phyloP scores from a whole-genome alignment of 257 asterid genomes.

The Cordia subcordata region DNA sequence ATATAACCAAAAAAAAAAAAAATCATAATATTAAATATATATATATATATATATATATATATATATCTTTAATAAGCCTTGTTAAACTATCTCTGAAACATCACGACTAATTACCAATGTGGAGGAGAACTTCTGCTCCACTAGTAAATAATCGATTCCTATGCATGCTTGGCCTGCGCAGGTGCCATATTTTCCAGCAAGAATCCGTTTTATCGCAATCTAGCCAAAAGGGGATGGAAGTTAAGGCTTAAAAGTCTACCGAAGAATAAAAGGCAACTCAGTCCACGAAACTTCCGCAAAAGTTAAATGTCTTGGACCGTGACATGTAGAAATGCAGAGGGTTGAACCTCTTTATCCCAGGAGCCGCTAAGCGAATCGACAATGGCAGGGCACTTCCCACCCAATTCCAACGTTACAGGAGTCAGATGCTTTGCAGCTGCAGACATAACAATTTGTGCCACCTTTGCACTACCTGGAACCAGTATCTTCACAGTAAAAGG shows the following conservation, averaged over 20 bases:
- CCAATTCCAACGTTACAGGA: constrained; percentile 65
- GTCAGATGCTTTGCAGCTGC: constrained; percentile 78
- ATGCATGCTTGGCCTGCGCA: constrained; percentile 91
- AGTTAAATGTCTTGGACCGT: too few relatives aligned
- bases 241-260: background rate
- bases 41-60: too few relatives aligned
- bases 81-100: too few relatives aligned
- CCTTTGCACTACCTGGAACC: constrained; percentile 43
- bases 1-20: background rate
- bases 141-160: constrained; percentile 64
- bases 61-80: too few relatives aligned
- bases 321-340: too few relatives aligned
- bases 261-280: background rate
- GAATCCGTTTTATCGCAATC: constrained; percentile 64
- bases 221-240: constrained; percentile 13
- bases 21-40: too few relatives aligned
- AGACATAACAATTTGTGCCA: constrained; percentile 53
- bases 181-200: constrained; percentile 63
- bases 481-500: background rate
- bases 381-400: constrained; percentile 84
- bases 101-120: too few relatives aligned
- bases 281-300: background rate
- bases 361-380: constrained; percentile 61
- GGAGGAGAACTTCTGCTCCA: constrained; percentile 42
- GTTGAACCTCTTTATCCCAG: constrained; percentile 43